These are phyloP conservation scores for Amanita pallidorosea DNA, from an alignment of 768 basidiomycete species.

Conservation along the genomic window DNA sequence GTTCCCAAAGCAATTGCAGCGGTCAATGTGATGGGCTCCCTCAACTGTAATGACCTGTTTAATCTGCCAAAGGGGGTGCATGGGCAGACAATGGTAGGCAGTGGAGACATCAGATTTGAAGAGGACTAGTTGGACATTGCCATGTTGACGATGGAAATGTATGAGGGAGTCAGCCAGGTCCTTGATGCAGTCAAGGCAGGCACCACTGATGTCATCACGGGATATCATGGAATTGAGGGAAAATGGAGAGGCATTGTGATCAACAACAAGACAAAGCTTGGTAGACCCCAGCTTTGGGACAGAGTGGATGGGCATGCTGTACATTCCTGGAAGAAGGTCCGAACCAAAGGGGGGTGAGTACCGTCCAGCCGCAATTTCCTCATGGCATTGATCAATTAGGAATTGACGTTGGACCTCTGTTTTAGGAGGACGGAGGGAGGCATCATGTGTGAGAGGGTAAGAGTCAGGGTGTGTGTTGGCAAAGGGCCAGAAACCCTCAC, in stretches of 20 bases:
- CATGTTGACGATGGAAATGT: background rate
- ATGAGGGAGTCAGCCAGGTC: slow-evolving; percentile 8
- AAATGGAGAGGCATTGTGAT: slow-evolving; percentile 22
- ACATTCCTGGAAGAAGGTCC: slow-evolving; percentile 27
- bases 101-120: slow-evolving; percentile 27
- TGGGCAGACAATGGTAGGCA: slow-evolving; percentile 33
- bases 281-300: slow-evolving; percentile 19
- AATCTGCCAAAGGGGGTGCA: slow-evolving; percentile 30
- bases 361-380: slow-evolving; percentile 10
- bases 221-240: slow-evolving; percentile 17
- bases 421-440: slow-evolving; percentile 4
- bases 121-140: slow-evolving; percentile 3
- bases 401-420: slow-evolving; percentile 12
- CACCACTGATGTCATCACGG: background rate
- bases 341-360: slow-evolving; percentile 18
- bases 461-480: slow-evolving; percentile 14
- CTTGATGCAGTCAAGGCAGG: slow-evolving; percentile 11
- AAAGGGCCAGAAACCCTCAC: slow-evolving; percentile 41
- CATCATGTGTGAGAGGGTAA: slow-evolving; percentile 12
- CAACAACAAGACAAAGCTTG: slow-evolving; percentile 22
- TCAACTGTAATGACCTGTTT: slow-evolving; percentile 23
- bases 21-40: background rate
- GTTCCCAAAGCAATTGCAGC: too few relatives aligned
- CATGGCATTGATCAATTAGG: slow-evolving; percentile 12
- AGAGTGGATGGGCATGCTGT: slow-evolving; percentile 17